Percentiles rank a stretch among this genome's conserved stretches.
Evolutionary conservation across 164 flowering plant genomes (phyloP).

Genomic region (Amborella trichopoda): DNA sequence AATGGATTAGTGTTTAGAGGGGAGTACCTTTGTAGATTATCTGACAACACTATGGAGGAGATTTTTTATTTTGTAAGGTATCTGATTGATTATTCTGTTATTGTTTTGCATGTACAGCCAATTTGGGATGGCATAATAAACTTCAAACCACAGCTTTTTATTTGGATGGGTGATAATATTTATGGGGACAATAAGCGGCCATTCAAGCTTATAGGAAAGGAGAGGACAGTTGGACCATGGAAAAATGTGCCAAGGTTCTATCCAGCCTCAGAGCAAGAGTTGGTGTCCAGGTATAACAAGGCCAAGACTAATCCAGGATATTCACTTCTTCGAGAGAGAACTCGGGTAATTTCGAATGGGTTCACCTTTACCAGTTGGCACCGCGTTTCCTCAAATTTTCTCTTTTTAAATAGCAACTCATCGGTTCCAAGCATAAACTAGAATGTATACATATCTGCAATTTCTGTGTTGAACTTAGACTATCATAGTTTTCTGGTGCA

Average conservation of each 20-base stretch:
- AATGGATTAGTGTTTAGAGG: no score
- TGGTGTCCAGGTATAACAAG: constrained; percentile 30
- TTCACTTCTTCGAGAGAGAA: constrained; percentile 28
- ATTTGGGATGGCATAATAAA: constrained; percentile 52
- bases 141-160: constrained; percentile 56
- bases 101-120: constrained; percentile 31
- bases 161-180: constrained; percentile 80
- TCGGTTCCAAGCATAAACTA: no score
- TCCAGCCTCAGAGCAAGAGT: constrained; percentile 44
- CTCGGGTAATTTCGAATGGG: constrained; percentile 25
- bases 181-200: constrained; percentile 61
- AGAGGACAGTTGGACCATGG: constrained; percentile 82
- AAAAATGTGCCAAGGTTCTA: constrained; percentile 58
- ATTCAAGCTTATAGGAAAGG: constrained; percentile 43
- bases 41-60: no score
- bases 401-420: no score
- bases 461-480: no score
- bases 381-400: no score
- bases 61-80: background rate
- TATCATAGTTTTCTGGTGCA: background rate
- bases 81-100: background rate
- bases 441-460: no score
- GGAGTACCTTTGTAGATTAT: no score
- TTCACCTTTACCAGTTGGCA: background rate
- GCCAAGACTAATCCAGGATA: constrained; percentile 51